A percentile compares a stretch with the other conserved stretches of the same genome.
Conservation (phyloP, 2,329 filamentous ascomycete species). For the Diaporthe sp. region DNA sequence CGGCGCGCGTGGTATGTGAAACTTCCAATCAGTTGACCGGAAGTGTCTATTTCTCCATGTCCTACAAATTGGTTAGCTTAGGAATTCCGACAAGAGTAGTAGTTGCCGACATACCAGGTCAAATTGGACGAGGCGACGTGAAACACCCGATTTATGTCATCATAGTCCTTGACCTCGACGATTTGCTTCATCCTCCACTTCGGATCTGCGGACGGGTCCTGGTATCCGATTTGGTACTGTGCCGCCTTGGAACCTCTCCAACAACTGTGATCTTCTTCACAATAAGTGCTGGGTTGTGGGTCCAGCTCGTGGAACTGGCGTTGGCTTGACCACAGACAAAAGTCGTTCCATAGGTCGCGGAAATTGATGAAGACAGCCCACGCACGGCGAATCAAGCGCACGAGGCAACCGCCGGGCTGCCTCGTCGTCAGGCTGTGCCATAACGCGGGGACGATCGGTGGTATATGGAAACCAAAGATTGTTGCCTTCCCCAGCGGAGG, state of each 20-base stretch:
- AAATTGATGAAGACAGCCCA: neutral
- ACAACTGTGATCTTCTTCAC: neutral
- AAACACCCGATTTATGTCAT: neutral
- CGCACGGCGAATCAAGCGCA: neutral
- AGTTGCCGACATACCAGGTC: neutral
- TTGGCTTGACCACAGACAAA: neutral
- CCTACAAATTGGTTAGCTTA: neutral
- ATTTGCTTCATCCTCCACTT: conserved; percentile 7
- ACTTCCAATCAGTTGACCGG: neutral
- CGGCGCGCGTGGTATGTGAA: neutral
- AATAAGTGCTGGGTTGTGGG: neutral
- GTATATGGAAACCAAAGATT: neutral
- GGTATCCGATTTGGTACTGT: neutral
- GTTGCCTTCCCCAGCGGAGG: neutral
- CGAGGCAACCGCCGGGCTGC: neutral
- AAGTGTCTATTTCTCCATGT: neutral
- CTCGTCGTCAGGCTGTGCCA: neutral
- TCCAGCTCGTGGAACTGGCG: neutral
- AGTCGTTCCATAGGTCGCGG: neutral
- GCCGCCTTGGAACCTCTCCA: neutral
- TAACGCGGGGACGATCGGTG: neutral
- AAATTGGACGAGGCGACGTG: neutral
- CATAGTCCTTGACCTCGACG: neutral
- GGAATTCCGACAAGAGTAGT: neutral
- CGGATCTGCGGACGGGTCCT: neutral